phyloP scores from a whole-genome alignment of 73 alveolate genomes.

The Paramecium sexaurelia region DNA sequence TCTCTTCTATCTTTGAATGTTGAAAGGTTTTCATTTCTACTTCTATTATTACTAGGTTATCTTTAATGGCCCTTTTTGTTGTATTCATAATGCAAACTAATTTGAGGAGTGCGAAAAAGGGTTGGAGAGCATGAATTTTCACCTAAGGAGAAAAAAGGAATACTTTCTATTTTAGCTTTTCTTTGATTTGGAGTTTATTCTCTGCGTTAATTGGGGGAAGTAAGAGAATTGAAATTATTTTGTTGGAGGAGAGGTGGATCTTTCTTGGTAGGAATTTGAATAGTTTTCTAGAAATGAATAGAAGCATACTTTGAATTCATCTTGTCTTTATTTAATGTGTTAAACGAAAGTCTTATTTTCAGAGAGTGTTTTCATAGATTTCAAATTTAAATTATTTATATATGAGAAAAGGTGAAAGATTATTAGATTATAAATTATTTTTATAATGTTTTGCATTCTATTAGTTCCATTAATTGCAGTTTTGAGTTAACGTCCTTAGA shows the following conservation, averaged over 20 bases:
- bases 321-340: not conserved
- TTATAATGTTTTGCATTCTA: not conserved
- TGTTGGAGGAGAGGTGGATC: not conserved
- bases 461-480: not conserved
- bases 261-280: not conserved
- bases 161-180: not conserved
- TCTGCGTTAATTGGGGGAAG: not conserved
- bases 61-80: not conserved
- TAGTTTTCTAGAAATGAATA: not conserved
- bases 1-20: conserved; percentile 4
- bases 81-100: conserved; percentile 43
- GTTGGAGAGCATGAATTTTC: conserved; percentile 47
- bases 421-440: not conserved
- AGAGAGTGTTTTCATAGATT: not conserved
- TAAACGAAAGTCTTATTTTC: not conserved
- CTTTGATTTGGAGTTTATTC: conserved; percentile 34
- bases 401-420: not conserved
- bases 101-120: conserved; percentile 40
- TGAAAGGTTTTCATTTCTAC: not conserved
- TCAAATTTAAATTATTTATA: not conserved
- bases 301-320: not conserved
- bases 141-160: not conserved
- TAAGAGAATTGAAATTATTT: not conserved
- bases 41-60: conserved; percentile 44
- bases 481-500: not conserved